Conservation (phyloP, 2,329 filamentous ascomycete species). For the Aspergillus neotritici region DNA sequence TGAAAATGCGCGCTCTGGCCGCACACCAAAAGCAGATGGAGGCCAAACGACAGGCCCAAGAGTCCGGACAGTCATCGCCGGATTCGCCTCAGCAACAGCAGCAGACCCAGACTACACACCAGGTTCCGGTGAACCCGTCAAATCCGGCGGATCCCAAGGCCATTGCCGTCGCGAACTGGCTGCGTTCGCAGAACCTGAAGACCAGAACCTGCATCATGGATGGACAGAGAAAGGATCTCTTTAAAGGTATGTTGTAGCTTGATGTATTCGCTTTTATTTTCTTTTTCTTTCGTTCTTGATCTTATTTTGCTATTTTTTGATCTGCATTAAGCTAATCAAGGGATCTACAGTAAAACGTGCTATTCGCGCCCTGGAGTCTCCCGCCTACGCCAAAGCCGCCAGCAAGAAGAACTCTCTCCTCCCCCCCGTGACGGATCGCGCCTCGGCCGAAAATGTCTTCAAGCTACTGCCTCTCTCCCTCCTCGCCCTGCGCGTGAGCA, state of each 20-base stretch:
- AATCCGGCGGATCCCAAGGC: conserved; percentile 79
- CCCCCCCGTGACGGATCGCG: conserved; percentile 79
- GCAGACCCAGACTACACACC: conserved; percentile 37
- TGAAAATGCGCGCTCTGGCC: conserved; percentile 45
- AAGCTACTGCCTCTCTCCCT: conserved; percentile 93
- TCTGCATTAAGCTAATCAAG: too few species aligned
- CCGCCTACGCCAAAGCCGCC: conserved; percentile 77
- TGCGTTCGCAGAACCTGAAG: conserved; percentile 80
- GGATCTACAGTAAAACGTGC: conserved; percentile 75
- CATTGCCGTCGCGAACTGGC: conserved; percentile 80
- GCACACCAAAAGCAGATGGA: conserved; percentile 36
- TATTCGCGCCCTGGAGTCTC: conserved; percentile 80
- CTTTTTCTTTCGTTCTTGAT: not conserved
- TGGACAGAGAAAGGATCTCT: conserved; percentile 97
- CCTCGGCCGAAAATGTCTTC: conserved; percentile 86
- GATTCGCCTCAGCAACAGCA: conserved; percentile 23
- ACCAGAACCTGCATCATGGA: conserved; percentile 85
- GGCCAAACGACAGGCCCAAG: conserved; percentile 34
- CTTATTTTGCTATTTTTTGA: too few species aligned
- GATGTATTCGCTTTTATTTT: not conserved
- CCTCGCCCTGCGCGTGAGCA: conserved; percentile 81
- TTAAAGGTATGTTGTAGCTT: conserved; percentile 60
- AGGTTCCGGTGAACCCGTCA: conserved; percentile 43
- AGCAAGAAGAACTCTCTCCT: conserved; percentile 83
- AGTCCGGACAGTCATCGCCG: conserved; percentile 39